Evolutionary conservation across 768 basidiomycete species (phyloP).

Genomic region (Naganishia vaughanmartiniae): DNA sequence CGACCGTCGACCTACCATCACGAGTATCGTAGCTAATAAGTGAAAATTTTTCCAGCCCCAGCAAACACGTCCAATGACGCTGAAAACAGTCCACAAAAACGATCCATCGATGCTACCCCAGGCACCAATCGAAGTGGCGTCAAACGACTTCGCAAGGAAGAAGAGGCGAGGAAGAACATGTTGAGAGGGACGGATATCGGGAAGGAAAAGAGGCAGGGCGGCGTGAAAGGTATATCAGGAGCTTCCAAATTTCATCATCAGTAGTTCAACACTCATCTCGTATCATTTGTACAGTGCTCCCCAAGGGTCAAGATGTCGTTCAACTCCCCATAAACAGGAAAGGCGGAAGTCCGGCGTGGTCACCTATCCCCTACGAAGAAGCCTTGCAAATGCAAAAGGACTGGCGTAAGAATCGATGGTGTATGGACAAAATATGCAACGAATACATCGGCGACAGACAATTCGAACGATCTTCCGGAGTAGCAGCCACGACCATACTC

Average conservation of each 20-base stretch:
- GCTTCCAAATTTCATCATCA: neutral
- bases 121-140: neutral
- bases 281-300: neutral
- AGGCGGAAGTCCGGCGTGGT: conserved; percentile 12
- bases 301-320: neutral
- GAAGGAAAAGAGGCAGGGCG: neutral
- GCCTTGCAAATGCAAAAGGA: neutral
- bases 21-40: too few species aligned
- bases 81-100: neutral
- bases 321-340: neutral
- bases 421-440: conserved; percentile 14
- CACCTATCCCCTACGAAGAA: neutral
- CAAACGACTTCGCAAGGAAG: neutral
- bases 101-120: neutral
- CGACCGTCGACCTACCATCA: too few species aligned
- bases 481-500: neutral
- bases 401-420: conserved; percentile 11
- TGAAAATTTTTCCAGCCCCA: neutral
- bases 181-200: neutral
- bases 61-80: neutral
- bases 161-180: neutral
- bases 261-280: neutral
- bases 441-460: conserved; percentile 13
- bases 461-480: neutral
- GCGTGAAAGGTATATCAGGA: neutral